These are phyloP conservation scores for Phalaenopsis aphrodite DNA, from an alignment of 106 monocot genomes.

Conservation along the genomic window DNA sequence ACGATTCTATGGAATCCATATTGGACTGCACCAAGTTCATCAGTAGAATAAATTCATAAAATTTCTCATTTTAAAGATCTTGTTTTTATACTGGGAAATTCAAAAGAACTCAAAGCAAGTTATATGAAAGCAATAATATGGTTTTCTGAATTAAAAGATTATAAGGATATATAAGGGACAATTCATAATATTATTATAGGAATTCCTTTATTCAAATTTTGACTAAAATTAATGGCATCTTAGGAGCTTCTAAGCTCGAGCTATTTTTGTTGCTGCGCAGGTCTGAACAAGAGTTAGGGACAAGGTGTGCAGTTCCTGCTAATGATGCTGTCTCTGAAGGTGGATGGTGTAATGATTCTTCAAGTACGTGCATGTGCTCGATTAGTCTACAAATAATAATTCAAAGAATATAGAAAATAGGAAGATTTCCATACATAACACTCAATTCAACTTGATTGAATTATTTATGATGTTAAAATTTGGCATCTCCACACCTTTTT, in stretches of 20 bases:
- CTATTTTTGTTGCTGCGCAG: background rate
- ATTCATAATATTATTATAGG: too few relatives aligned
- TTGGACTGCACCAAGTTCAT: background rate
- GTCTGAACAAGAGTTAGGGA: constrained; percentile 11
- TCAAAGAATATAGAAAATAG: background rate
- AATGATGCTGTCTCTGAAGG: constrained; percentile 55
- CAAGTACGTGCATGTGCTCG: constrained; percentile 29
- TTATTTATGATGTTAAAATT: background rate
- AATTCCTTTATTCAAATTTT: background rate
- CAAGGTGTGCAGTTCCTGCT: constrained; percentile 24
- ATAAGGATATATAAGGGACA: too few relatives aligned
- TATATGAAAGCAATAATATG: background rate
- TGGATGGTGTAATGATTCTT: constrained; percentile 44
- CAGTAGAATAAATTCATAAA: too few relatives aligned
- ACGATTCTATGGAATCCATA: constrained; percentile 18
- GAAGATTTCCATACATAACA: background rate
- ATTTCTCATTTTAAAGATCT: background rate
- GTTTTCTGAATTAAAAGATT: too few relatives aligned
- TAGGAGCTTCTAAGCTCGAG: background rate
- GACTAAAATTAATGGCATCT: background rate
- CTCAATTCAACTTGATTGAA: background rate
- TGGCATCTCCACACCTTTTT: background rate
- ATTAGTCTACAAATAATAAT: constrained; percentile 14
- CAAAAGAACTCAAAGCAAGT: background rate
- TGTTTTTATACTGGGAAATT: background rate